Percentiles rank a stretch among this genome's conserved stretches.
Conservation (phyloP, 2,329 filamentous ascomycete genomes). For the Alternaria solani region DNA sequence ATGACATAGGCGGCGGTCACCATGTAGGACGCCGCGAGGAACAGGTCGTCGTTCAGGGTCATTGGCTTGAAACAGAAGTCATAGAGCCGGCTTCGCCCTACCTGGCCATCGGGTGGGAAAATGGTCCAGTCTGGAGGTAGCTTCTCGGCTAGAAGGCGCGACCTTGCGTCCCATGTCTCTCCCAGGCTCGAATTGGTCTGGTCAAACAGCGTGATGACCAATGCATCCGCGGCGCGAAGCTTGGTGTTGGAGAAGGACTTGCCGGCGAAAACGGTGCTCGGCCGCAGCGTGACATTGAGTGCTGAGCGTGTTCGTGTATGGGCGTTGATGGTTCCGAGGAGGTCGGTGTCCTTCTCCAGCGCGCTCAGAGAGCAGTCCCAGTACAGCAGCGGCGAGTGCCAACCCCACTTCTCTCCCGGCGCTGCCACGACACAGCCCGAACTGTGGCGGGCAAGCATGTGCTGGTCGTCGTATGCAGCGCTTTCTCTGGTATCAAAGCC, state of each 20-base stretch:
- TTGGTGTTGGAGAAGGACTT: constrained; percentile 74
- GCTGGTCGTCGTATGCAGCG: constrained; percentile 1
- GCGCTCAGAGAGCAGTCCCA: constrained; percentile 73
- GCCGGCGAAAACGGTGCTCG: constrained; percentile 83
- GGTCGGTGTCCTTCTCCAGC: constrained; percentile 68
- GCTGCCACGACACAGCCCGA: constrained; percentile 45
- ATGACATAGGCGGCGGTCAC: constrained; percentile 71
- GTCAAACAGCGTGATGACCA: constrained; percentile 80
- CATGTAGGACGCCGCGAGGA: constrained; percentile 71
- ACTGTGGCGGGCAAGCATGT: constrained; percentile 24
- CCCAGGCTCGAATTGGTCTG: constrained; percentile 70
- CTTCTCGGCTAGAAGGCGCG: constrained; percentile 61
- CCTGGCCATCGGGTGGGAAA: constrained; percentile 67
- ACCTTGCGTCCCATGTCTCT: constrained; percentile 69
- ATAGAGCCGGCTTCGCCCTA: constrained; percentile 69
- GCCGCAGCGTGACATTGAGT: constrained; percentile 76
- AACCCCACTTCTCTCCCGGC: constrained; percentile 74
- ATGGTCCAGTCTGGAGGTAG: constrained; percentile 67
- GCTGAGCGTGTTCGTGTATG: constrained; percentile 68
- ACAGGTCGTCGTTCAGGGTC: constrained; percentile 69
- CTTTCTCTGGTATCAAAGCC: constrained; percentile 31
- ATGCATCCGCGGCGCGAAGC: constrained; percentile 75
- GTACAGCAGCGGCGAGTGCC: constrained; percentile 83
- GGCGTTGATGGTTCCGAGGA: constrained; percentile 74
- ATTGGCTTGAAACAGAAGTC: constrained; percentile 82